Evolutionary conservation across 2,329 filamentous ascomycete genomes (phyloP).

Genomic region (Hymenoscyphus fructigenus): DNA sequence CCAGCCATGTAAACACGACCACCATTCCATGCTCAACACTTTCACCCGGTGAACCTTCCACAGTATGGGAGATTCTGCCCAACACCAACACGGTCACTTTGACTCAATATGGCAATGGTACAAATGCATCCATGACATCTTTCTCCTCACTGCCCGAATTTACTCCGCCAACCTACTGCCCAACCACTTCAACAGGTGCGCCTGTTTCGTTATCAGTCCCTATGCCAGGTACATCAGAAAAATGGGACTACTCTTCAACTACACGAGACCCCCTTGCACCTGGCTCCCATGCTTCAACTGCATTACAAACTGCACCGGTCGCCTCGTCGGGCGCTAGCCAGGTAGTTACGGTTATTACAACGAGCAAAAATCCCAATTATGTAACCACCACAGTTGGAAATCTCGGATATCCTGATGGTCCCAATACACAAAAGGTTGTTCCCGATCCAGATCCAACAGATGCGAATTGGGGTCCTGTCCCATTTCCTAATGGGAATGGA

Average conservation of each 20-base stretch:
- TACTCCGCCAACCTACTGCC: constrained; percentile 29
- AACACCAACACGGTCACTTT: constrained; percentile 31
- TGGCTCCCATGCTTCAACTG: neutral
- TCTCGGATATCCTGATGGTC: constrained; percentile 17
- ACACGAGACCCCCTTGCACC: neutral
- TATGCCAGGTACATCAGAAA: constrained; percentile 6
- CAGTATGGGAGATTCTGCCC: constrained; percentile 26
- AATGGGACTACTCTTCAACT: neutral
- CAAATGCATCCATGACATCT: constrained; percentile 14
- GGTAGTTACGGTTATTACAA: constrained; percentile 25
- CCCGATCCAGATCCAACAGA: constrained; percentile 2
- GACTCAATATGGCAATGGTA: constrained; percentile 22
- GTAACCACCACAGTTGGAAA: constrained; percentile 18
- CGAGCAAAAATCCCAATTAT: constrained; percentile 28
- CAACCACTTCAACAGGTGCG: constrained; percentile 1
- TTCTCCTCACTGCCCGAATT: constrained; percentile 23
- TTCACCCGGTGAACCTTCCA: constrained; percentile 20
- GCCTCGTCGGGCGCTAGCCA: neutral
- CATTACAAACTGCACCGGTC: too few species aligned
- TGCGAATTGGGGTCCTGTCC: constrained; percentile 2
- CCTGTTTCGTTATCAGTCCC: neutral
- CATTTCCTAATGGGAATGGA: neutral
- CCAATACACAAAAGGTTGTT: constrained; percentile 3
- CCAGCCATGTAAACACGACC: neutral
- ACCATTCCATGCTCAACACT: constrained; percentile 15